Percentiles rank a stretch among this genome's conserved stretches.
phyloP scores from a whole-genome alignment of 2,329 filamentous ascomycete species.

The Lachnellula arida region DNA sequence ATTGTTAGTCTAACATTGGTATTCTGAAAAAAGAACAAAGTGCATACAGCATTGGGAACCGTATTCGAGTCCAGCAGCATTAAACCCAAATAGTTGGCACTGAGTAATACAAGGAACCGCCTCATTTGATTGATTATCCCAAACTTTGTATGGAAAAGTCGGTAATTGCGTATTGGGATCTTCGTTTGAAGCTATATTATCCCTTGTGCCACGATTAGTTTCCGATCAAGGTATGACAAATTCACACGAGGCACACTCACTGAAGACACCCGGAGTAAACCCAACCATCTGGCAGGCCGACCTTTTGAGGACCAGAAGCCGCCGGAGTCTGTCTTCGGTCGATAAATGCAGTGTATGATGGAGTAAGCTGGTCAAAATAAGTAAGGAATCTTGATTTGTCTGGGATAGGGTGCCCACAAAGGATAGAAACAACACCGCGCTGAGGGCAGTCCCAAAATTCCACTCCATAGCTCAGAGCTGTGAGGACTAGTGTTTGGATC shows the following conservation, averaged over 20 bases:
- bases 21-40: slow-evolving; percentile 26
- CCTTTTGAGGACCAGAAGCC: slow-evolving; percentile 11
- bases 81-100: slow-evolving; percentile 18
- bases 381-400: too few species aligned
- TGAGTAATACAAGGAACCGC: slow-evolving; percentile 8
- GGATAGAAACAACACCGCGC: too few species aligned
- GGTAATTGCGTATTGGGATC: slow-evolving; percentile 11
- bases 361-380: too few species aligned
- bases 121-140: slow-evolving; percentile 9
- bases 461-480: too few species aligned
- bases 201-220: slow-evolving; percentile 41
- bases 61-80: slow-evolving; percentile 18
- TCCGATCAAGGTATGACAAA: slow-evolving; percentile 38
- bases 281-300: slow-evolving; percentile 18
- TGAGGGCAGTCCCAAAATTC: too few species aligned
- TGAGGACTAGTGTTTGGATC: too few species aligned
- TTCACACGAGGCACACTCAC: slow-evolving; percentile 28
- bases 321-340: too few species aligned
- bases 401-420: too few species aligned
- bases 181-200: slow-evolving; percentile 52
- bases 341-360: too few species aligned
- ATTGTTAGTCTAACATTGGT: neutral
- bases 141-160: slow-evolving; percentile 16
- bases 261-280: slow-evolving; percentile 28
- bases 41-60: slow-evolving; percentile 16